Evolutionary conservation across 805 yeast species (phyloP), one percentile per base, ranked within the genome.

Genomic region (Ascoidea asiatica): DNA sequence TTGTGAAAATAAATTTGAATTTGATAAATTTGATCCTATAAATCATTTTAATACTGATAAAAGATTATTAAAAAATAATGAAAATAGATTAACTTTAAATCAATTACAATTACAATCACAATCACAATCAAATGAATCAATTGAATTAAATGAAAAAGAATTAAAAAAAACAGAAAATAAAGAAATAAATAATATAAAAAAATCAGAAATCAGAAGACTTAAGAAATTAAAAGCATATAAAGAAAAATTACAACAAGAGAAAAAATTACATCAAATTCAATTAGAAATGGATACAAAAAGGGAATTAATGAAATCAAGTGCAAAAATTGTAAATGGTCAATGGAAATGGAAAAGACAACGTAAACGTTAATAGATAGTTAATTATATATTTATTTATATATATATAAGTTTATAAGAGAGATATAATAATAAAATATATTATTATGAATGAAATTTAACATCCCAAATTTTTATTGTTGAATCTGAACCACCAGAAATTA

Each of bases 341-440:
- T 92, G 75, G 65, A 86, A 86, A 64, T 90, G 97, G 95, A 85
- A 81, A 59, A 81, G 75, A 53, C 77, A 77, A 56, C 73, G 94
- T 58, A 84, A 82, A 29, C 35, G 35, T 29, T 29, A 29, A 29
- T 29, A 29, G 15, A 11, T 29, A 15, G 15, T 29, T 29, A 11
- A 29, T 29, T 29, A 29, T 29, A 15, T 29, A 29, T 15, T 29
- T 29, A 29, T 29, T 29, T 29, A 29, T 29, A 29, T 11, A 29
- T 11, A 15, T 29, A 29, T 29, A 11, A 11, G 8, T 29, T 29
- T 29, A 2, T 29, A n/a, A n/a, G n/a, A n/a, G n/a, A n/a, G n/a
- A n/a, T n/a, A n/a, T n/a, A n/a, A n/a, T n/a, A n/a, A n/a, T n/a
- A n/a, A n/a, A n/a, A n/a, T n/a, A n/a, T n/a, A n/a, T n/a, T n/a